phyloP scores from a whole-genome alignment of 2,329 filamentous ascomycete species.

The Xylariaceae sp. region DNA sequence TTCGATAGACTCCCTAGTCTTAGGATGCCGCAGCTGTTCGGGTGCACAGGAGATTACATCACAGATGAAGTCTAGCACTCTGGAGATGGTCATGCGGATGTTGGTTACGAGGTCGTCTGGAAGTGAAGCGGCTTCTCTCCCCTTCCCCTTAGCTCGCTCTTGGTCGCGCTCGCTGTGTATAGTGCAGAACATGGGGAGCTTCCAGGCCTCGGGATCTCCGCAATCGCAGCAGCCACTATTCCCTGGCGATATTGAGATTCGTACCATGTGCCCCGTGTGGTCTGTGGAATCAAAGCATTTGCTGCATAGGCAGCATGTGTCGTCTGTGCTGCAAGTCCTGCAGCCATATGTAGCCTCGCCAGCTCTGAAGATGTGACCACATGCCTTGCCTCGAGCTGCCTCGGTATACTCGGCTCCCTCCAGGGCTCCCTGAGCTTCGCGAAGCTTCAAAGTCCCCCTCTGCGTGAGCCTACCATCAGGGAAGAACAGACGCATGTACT shows the following conservation, averaged over 20 bases:
- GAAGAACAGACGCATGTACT: constrained; percentile 82
- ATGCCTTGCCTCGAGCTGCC: constrained; percentile 87
- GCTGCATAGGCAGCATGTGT: constrained; percentile 93
- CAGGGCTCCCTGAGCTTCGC: constrained; percentile 86
- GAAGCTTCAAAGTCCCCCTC: constrained; percentile 73
- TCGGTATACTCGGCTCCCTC: constrained; percentile 96
- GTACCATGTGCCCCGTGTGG: constrained; percentile 90
- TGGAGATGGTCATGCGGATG: constrained; percentile 84
- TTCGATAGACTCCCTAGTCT: constrained; percentile 80
- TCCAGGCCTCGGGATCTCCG: constrained; percentile 94
- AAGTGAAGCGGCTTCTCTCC: constrained; percentile 62
- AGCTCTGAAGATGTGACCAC: constrained; percentile 94
- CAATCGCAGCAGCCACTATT: constrained; percentile 98
- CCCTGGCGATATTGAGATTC: constrained; percentile 84
- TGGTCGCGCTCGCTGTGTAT: constrained; percentile 78
- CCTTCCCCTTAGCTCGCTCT: constrained; percentile 63
- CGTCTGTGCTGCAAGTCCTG: constrained; percentile 91
- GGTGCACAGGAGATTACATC: constrained; percentile 98
- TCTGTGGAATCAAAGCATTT: constrained; percentile 95
- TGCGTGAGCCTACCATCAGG: constrained; percentile 71
- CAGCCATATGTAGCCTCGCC: constrained; percentile 95
- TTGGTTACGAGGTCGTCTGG: constrained; percentile 77
- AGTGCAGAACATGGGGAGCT: constrained; percentile 83
- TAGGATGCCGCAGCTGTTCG: constrained; percentile 86
- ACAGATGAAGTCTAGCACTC: constrained; percentile 91